Percentiles rank a stretch among this genome's conserved stretches.
These are phyloP conservation scores for Solanum gracilifrons DNA, from an alignment of 257 asterid genomes.

Conservation along the genomic window DNA sequence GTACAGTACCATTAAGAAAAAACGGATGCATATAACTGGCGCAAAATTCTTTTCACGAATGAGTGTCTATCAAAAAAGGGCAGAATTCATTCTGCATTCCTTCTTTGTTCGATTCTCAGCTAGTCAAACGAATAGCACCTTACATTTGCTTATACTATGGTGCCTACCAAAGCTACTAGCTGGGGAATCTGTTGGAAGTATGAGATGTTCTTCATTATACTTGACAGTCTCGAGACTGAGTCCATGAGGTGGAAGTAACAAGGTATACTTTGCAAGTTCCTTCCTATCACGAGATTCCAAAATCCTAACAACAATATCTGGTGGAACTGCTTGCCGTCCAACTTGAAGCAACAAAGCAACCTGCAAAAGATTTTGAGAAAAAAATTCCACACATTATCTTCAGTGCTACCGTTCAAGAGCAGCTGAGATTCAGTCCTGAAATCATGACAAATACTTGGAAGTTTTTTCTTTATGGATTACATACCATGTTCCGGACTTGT, in stretches of 20 bases:
- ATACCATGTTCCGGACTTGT: slow-evolving; percentile 96
- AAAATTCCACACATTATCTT: background rate
- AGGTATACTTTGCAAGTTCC: slow-evolving; percentile 67
- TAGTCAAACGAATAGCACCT: slow-evolving; percentile 40
- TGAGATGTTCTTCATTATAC: slow-evolving; percentile 61
- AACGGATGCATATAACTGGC: background rate
- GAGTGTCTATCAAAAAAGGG: background rate
- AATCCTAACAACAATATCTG: slow-evolving; percentile 48
- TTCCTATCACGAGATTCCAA: slow-evolving; percentile 64
- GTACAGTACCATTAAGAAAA: background rate
- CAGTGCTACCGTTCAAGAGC: background rate
- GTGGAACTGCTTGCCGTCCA: slow-evolving; percentile 74
- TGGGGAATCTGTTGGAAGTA: slow-evolving; percentile 39
- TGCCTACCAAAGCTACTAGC: slow-evolving; percentile 54
- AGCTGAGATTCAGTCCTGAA: background rate
- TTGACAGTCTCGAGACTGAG: slow-evolving; percentile 41
- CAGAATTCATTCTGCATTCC: background rate
- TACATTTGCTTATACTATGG: slow-evolving; percentile 47
- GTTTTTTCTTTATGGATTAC: background rate
- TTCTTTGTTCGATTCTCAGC: background rate
- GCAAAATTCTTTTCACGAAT: background rate
- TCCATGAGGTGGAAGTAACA: slow-evolving; percentile 70
- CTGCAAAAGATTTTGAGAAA: slow-evolving; percentile 15
- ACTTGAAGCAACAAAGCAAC: slow-evolving; percentile 86
- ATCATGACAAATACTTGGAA: background rate